These are phyloP conservation scores for Lasiosphaeriaceae sp. DNA, from an alignment of 495 filamentous ascomycete genomes.

Conservation along the genomic window DNA sequence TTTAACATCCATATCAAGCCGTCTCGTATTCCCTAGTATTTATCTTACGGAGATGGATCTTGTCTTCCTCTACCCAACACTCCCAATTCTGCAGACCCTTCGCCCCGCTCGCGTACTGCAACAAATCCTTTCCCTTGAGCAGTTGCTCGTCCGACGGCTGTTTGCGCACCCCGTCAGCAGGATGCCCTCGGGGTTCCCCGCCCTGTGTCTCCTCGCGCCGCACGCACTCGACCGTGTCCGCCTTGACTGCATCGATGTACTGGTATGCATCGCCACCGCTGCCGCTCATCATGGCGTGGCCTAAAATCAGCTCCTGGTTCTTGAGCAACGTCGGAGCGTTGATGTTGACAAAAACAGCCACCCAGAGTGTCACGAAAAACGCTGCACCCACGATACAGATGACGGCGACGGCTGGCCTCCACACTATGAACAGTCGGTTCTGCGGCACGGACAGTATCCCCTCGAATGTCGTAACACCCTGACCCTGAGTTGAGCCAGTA, in stretches of 20 bases:
- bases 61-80: not conserved
- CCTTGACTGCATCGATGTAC: conserved; percentile 1
- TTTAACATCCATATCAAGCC: not conserved
- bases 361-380: not conserved
- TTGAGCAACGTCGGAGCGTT: not conserved
- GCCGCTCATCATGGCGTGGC: not conserved
- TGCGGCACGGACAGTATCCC: not conserved
- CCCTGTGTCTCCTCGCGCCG: not conserved
- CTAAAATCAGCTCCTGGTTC: not conserved
- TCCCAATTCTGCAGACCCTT: not conserved
- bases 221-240: not conserved
- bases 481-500: not conserved
- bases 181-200: not conserved
- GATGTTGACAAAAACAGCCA: not conserved
- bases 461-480: not conserved
- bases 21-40: too few species aligned
- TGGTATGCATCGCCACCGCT: not conserved
- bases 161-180: not conserved
- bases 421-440: not conserved
- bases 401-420: not conserved
- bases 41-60: not conserved
- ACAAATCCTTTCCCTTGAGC: not conserved
- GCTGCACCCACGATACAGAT: not conserved
- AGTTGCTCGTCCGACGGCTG: not conserved
- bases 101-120: not conserved